Conservation (phyloP, 805 yeast species). For the Groenewaldozyma salmanticensis region DNA sequence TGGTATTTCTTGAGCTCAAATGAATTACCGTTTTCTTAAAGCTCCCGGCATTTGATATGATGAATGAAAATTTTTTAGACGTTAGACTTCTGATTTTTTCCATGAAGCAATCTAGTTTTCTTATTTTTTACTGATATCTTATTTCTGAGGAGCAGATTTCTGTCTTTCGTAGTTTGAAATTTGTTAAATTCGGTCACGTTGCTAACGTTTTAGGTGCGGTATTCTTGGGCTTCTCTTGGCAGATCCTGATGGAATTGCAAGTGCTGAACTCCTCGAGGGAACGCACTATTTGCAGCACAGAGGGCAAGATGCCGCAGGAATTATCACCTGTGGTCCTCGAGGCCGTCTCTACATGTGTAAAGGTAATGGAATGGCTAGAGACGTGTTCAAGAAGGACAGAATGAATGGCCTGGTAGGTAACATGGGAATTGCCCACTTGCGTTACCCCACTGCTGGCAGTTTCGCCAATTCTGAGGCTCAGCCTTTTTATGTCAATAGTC, state of each 20-base stretch:
- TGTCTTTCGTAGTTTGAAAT: too few relatives aligned
- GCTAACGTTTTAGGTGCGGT: conserved; percentile 67
- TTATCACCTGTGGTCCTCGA: conserved; percentile 86
- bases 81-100: conserved; percentile 18
- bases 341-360: conserved; percentile 96
- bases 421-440: conserved; percentile 89
- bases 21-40: too few relatives aligned
- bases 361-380: conserved; percentile 98
- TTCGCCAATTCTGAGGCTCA: conserved; percentile 95
- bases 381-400: conserved; percentile 82
- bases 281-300: conserved; percentile 89
- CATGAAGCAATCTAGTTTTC: neutral
- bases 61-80: conserved; percentile 16
- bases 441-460: conserved; percentile 97
- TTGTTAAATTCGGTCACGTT: too few relatives aligned
- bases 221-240: conserved; percentile 80
- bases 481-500: conserved; percentile 95
- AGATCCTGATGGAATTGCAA: conserved; percentile 61
- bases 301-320: conserved; percentile 99
- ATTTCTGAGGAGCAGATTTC: too few relatives aligned
- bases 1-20: too few relatives aligned
- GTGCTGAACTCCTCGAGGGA: conserved; percentile 87
- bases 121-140: neutral
- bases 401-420: conserved; percentile 76
- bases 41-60: too few relatives aligned